phyloP scores from a whole-genome alignment of 2,329 filamentous ascomycete genomes.

The Dactylellina parvicollis region DNA sequence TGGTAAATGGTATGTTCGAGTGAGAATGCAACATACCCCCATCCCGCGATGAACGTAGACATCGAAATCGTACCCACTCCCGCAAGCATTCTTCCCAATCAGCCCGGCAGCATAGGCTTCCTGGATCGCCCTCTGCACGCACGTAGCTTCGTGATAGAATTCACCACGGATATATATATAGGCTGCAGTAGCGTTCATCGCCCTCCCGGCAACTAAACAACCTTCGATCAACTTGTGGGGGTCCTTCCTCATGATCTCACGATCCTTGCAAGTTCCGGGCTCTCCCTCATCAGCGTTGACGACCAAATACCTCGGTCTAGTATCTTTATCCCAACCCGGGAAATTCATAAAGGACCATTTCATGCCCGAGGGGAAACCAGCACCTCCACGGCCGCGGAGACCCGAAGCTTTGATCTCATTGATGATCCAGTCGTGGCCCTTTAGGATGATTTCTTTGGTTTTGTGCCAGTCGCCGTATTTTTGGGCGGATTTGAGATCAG shows the following conservation, averaged over 20 bases:
- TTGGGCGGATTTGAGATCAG: slow-evolving; percentile 91
- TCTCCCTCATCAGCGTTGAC: slow-evolving; percentile 99
- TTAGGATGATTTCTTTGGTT: slow-evolving; percentile 97
- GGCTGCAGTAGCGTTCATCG: slow-evolving; percentile 98
- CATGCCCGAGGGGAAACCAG: slow-evolving; percentile 95
- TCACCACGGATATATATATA: slow-evolving; percentile 99
- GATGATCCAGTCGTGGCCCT: slow-evolving; percentile 99
- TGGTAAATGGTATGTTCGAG: background rate
- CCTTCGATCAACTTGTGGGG: slow-evolving; percentile 99
- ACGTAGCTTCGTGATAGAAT: slow-evolving; percentile 93
- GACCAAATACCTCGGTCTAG: slow-evolving; percentile 92
- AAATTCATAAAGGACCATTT: slow-evolving; percentile 99
- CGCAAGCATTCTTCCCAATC: slow-evolving; percentile 98
- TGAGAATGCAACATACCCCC: slow-evolving; percentile 66
- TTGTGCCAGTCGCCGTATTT: slow-evolving; percentile 99
- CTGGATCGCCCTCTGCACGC: slow-evolving; percentile 94
- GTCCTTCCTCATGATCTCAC: slow-evolving; percentile 99
- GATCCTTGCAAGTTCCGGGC: slow-evolving; percentile 98
- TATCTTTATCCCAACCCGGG: slow-evolving; percentile 99
- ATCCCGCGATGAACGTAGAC: slow-evolving; percentile 96
- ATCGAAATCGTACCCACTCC: slow-evolving; percentile 96
- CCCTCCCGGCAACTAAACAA: slow-evolving; percentile 91
- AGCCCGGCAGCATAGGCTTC: slow-evolving; percentile 94
- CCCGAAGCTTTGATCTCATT: slow-evolving; percentile 96
- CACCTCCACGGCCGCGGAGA: slow-evolving; percentile 92